Percentiles rank a stretch among this genome's conserved stretches.
phyloP scores from a whole-genome alignment of 1,139 yeast genomes.

The Tardiomyces digboiensis region DNA sequence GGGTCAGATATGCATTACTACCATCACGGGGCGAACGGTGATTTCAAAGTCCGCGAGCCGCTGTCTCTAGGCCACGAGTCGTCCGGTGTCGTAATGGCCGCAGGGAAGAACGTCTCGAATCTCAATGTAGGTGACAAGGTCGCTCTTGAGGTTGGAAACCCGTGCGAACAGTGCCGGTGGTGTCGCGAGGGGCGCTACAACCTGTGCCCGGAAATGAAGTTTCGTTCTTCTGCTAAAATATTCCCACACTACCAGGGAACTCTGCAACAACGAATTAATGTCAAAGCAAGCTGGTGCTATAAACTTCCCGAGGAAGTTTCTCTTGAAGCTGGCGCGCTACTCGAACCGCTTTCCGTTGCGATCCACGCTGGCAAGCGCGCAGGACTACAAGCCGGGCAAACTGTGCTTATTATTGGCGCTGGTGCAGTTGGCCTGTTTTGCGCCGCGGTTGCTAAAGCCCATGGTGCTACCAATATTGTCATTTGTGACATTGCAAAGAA shows the following conservation, averaged over 20 bases:
- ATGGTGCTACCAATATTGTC: slow-evolving; percentile 58
- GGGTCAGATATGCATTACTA: slow-evolving; percentile 18
- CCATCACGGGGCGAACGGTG: slow-evolving; percentile 17
- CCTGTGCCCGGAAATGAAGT: slow-evolving; percentile 29
- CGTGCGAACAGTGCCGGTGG: slow-evolving; percentile 43
- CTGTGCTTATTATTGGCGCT: slow-evolving; percentile 70
- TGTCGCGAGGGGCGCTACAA: slow-evolving; percentile 49
- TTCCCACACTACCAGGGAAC: slow-evolving; percentile 19
- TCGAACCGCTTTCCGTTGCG: slow-evolving; percentile 77
- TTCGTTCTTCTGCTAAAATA: slow-evolving; percentile 16
- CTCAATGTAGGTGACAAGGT: slow-evolving; percentile 29
- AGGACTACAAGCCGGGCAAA: slow-evolving; percentile 50
- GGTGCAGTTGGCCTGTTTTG: slow-evolving; percentile 79
- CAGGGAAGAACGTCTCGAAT: slow-evolving; percentile 49
- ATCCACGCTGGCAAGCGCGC: slow-evolving; percentile 68
- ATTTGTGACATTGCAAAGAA: slow-evolving; percentile 51
- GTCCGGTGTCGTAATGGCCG: slow-evolving; percentile 58
- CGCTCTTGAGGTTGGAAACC: slow-evolving; percentile 33
- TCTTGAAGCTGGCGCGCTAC: slow-evolving; percentile 74
- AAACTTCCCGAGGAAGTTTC: slow-evolving; percentile 62
- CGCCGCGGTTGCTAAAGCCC: slow-evolving; percentile 64
- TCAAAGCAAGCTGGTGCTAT: slow-evolving; percentile 61
- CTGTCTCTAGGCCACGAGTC: slow-evolving; percentile 60
- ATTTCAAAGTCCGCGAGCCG: slow-evolving; percentile 23
- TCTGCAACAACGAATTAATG: slow-evolving; percentile 14